Evolutionary conservation across 495 filamentous ascomycete species (phyloP), one percentile per base, ranked within the genome.

Genomic region (Podospora appendiculata): DNA sequence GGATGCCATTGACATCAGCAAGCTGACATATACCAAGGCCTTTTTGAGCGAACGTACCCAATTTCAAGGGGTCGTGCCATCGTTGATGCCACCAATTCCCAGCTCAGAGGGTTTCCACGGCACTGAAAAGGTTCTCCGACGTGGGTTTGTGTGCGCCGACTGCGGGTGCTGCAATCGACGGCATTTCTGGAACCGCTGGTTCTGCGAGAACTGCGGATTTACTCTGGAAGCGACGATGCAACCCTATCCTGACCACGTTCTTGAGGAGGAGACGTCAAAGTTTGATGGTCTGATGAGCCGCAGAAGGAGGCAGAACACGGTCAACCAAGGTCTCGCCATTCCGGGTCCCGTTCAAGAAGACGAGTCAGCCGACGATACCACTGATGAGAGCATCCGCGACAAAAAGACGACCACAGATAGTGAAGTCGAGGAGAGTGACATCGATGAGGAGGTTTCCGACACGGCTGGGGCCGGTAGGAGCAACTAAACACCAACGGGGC

Each of bases 61-160:
- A 1, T 72, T 62, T 16, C 16, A 1, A 0, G 50, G 48, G 13
- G 11, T 16, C 0, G 10, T 49, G 12, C 63, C 19, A 35, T 54
- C 71, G 0, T 56, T 83, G 3, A 45, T 61, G 2, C 72, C 81
- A 0, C 36, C 62, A 0, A 41, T 74, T 5, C 60, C 60, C 2
- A 13, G 39, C 1, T 32, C 48, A 1, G 11, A 51, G 4, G 48
- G 48, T 0, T 14, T 39, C 1, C 61, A 64, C 25, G 74, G 73
- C 0, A 70, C 66, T 1, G 75, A 78, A 39, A 42, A 51, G 18
- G 6, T 36, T 7, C 69, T 62, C 43, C 70, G 66, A 8, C 51
- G 51, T 3, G 90, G 88, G 0, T 82, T 93, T 47, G 83, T 88
- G 1, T 95, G 90, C 55, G 83, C 81, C 0, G 51, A 64, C n/a